These are phyloP conservation scores for Beauveria varroae DNA, from an alignment of 2,329 filamentous ascomycete species.

Conservation along the genomic window DNA sequence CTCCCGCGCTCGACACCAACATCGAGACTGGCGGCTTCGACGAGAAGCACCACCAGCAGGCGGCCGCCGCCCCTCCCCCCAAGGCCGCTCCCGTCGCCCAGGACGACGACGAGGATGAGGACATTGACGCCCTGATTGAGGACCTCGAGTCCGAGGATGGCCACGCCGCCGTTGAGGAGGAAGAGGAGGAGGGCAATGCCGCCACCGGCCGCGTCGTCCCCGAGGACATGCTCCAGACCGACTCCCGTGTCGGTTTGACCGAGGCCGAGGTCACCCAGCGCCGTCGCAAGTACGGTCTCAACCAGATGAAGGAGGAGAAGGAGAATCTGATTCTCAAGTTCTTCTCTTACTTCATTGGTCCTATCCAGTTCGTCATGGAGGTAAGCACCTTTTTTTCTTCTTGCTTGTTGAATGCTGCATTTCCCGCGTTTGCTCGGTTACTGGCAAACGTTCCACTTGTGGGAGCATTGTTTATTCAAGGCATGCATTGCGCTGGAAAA, in stretches of 20 bases:
- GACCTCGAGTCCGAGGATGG: slow-evolving; percentile 80
- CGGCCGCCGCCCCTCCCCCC: slow-evolving; percentile 25
- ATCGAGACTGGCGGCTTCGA: slow-evolving; percentile 59
- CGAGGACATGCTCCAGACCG: slow-evolving; percentile 71
- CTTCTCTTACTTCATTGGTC: slow-evolving; percentile 73
- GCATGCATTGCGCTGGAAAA: background rate
- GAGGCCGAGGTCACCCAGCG: slow-evolving; percentile 56
- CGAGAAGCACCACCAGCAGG: slow-evolving; percentile 46
- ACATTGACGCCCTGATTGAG: slow-evolving; percentile 80
- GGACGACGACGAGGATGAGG: slow-evolving; percentile 67
- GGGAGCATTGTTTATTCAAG: background rate
- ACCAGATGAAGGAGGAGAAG: slow-evolving; percentile 88
- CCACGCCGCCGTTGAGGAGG: slow-evolving; percentile 55
- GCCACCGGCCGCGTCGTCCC: slow-evolving; percentile 56
- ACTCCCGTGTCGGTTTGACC: slow-evolving; percentile 64
- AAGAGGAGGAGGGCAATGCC: slow-evolving; percentile 40
- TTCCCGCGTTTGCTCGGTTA: background rate
- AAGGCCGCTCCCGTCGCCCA: slow-evolving; percentile 45
- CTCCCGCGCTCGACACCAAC: slow-evolving; percentile 54
- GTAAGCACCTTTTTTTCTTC: slow-evolving; percentile 35
- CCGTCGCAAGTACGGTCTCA: slow-evolving; percentile 70
- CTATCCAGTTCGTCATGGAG: slow-evolving; percentile 94
- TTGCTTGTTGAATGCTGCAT: background rate
- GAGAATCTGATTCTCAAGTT: slow-evolving; percentile 82
- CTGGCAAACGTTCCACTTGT: slow-evolving; percentile 2